Base-by-base conservation (phyloP, 352 stramenopile genomes). In the Globisporangium barbulae region DNA sequence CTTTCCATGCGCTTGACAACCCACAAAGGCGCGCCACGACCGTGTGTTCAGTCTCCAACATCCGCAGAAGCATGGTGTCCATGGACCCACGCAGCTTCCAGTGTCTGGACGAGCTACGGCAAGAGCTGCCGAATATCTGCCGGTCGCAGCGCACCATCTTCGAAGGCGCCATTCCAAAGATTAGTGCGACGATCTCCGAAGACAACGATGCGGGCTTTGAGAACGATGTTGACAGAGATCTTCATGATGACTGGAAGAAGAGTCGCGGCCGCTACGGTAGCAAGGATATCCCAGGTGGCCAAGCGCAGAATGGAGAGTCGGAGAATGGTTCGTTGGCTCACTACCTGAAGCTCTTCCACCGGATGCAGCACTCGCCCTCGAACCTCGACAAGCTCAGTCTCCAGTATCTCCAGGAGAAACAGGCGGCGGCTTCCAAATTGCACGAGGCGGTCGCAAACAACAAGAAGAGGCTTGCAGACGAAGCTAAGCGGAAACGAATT, bases 81-180 rank as follows among this genome's bases (percentile, higher is more conserved):
- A 68, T 65, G 33, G 72, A 88, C 2, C 73, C 79, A 21, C 63
- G 71, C 50, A 89, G 72, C 63, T 79, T 75, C 55, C 64, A 63
- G 0, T 67, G 81, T 44, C 28, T 90, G 10, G 76, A 74, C 12
- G 67, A 84, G 21, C 61, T 87, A 28, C 72, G 68, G 21, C 61
- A 76, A n/a, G 64, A 83, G 39, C 54, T 85, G 2, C 79, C 77
- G 0, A 57, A 67, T 8, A 68, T 82, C 12, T 72, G 44, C 45
- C 59, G 68, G 3, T 76, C 65, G 5, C 53, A 65, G 41, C 61
- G 25, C 22, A 22, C 53, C 28, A 37, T 59, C 2, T n/a, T 37
- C 0, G 58, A 13, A 30, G 22, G 57, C 19, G n/a, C 57, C 1
- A 41, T 67, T 6, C n/a, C 13, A 31, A 42, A 49, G 21, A 2